These are phyloP conservation scores for Clonostachys sp. DNA, from an alignment of 2,329 filamentous ascomycete genomes.

Conservation along the genomic window DNA sequence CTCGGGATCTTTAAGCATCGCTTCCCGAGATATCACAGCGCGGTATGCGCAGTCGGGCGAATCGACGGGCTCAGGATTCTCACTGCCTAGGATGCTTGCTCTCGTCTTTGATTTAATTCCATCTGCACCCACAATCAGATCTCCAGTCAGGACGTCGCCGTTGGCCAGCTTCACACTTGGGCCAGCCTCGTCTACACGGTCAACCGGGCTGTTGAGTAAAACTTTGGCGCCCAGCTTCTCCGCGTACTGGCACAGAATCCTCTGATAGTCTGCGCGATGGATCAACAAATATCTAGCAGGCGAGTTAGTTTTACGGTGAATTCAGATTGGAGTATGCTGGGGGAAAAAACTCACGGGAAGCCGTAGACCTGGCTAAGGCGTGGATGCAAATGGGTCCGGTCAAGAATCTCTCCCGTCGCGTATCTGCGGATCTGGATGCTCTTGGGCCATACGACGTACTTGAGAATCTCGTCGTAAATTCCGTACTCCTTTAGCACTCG, in stretches of 20 bases:
- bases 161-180: not conserved
- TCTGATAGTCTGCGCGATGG: slow-evolving; percentile 9
- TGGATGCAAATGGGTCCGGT: slow-evolving; percentile 3
- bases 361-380: slow-evolving; percentile 1
- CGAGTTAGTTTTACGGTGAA: not conserved
- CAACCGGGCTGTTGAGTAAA: not conserved
- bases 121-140: slow-evolving; percentile 5
- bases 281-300: slow-evolving; percentile 4
- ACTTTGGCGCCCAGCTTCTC: slow-evolving; percentile 5
- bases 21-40: slow-evolving; percentile 1
- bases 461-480: not conserved
- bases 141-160: slow-evolving; percentile 3
- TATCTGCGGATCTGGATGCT: slow-evolving; percentile 4
- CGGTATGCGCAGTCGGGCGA: slow-evolving; percentile 4
- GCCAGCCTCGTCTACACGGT: not conserved
- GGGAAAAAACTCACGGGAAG: not conserved
- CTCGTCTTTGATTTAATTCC: slow-evolving; percentile 3
- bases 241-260: slow-evolving; percentile 4
- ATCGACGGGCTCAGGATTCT: not conserved
- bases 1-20: not conserved
- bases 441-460: slow-evolving; percentile 3
- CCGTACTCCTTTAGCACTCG: slow-evolving; percentile 3
- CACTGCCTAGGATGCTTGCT: not conserved
- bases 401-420: slow-evolving; percentile 2
- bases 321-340: too few species aligned